Base-by-base conservation (phyloP, 2,329 filamentous ascomycete genomes). In the Colletotrichum tabaci region DNA sequence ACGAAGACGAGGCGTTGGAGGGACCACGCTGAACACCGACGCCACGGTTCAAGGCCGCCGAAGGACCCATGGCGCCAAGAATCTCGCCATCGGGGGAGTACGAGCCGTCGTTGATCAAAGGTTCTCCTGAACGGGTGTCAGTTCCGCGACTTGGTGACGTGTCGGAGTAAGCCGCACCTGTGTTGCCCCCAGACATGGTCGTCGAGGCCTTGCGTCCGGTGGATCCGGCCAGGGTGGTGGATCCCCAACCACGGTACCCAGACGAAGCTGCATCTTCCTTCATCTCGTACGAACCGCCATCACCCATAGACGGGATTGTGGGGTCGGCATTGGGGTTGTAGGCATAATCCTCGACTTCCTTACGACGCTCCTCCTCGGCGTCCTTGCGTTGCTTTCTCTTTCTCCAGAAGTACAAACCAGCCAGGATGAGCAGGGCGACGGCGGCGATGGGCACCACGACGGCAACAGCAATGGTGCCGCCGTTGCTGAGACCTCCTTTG, bases 261-360 rank as follows among this genome's bases (percentile, higher is more conserved):
- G 90, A 89, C 66, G 87, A 88, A 69, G 89, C 60, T 9, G 60
- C 88, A 74, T 94, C 93, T 78, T 98, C 94, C 69, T 90, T 88
- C 92, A 95, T 95, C 80, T 96, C 91, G 76, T 91, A 91, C 52
- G 88, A 84, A 64, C 87, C 88, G 65, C 88, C 89, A 49, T 81
- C 79, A 15, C 82, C 85, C 15, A 88, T 80, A 13, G 84, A 84
- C 8, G 84, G 88, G 15, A 98, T 86, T 0, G 93, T 94, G 0
- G 95, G 94, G 79, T 98, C 95, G 72, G 95, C 92, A 82, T 98
- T 98, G n/a, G 96, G 96, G 81, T 98, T 98, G 86, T 95, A 98
- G 42, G 93, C 92, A 80, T 98, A 98, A 79, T 98, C 96, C 81
- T 98, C 96, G 13, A 98, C 95, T 82, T 99, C 96, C 84, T 98